These are phyloP conservation scores for Talinum fruticosum DNA, from an alignment of 148 eudicot species.

Conservation along the genomic window DNA sequence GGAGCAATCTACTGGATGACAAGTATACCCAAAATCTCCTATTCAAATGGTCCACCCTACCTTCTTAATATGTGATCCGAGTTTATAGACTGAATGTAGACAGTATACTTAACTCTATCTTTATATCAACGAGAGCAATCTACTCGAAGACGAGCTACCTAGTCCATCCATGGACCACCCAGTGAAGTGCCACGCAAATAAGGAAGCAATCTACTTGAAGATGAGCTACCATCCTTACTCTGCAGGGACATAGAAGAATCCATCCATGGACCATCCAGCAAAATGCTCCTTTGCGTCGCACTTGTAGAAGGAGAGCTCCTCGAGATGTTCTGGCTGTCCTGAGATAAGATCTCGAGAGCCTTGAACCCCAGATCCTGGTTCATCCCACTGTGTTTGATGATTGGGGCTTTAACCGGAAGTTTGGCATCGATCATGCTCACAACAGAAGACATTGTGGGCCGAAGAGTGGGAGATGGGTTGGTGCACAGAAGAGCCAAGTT, in stretches of 20 bases:
- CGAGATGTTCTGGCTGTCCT: constrained; percentile 36
- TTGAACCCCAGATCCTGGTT: constrained; percentile 46
- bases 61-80: no score
- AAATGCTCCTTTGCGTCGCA: constrained; percentile 29
- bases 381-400: constrained; percentile 30
- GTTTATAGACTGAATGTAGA: no score
- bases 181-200: no score
- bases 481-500: constrained; percentile 61
- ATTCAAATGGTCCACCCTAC: no score
- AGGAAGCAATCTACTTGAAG: constrained; percentile 28
- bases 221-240: constrained; percentile 24
- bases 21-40: no score
- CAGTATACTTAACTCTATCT: no score
- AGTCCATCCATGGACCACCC: no score
- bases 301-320: neutral
- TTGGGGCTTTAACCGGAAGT: constrained; percentile 53
- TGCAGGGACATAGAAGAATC: constrained; percentile 33
- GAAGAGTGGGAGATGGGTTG: constrained; percentile 63
- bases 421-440: constrained; percentile 67
- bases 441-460: constrained; percentile 76
- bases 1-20: constrained; percentile 27
- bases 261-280: constrained; percentile 43
- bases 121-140: no score
- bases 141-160: no score
- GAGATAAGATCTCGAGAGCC: constrained; percentile 45